Conservation (phyloP, 306 rosid genomes). For the Acacia acuminata region DNA sequence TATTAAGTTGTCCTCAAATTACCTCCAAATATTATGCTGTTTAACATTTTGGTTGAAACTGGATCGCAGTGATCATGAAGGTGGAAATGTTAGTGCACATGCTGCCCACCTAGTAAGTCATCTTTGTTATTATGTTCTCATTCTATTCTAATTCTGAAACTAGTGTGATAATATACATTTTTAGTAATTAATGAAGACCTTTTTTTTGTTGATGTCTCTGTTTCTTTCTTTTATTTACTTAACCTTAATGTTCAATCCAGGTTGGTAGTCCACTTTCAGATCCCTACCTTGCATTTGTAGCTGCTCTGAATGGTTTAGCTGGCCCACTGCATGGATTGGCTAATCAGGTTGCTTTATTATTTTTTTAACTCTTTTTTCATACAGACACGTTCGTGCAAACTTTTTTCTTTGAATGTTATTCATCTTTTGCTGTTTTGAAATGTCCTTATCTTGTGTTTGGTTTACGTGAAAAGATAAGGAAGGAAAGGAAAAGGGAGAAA, state of each 20-base stretch:
- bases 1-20: slow-evolving; percentile 10
- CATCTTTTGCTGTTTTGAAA: slow-evolving; percentile 15
- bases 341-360: slow-evolving; percentile 76
- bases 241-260: slow-evolving; percentile 48
- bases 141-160: slow-evolving; percentile 25
- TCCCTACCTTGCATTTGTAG: slow-evolving; percentile 94
- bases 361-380: background rate
- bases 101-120: slow-evolving; percentile 86
- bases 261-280: slow-evolving; percentile 95
- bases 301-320: slow-evolving; percentile 97
- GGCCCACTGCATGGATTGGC: slow-evolving; percentile 99
- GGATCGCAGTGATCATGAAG: slow-evolving; percentile 93
- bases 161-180: background rate
- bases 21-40: slow-evolving; percentile 13
- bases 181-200: slow-evolving; percentile 14
- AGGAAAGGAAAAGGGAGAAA: background rate
- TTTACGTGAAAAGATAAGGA: background rate
- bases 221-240: slow-evolving; percentile 22
- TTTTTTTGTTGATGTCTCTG: slow-evolving; percentile 13
- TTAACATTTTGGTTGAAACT: slow-evolving; percentile 26
- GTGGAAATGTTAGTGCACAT: slow-evolving; percentile 98
- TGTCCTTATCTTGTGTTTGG: background rate
- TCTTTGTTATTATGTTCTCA: background rate
- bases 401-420: background rate
- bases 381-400: background rate